Conservation (phyloP, 2,329 filamentous ascomycete genomes). For the Cryphonectria japonica region DNA sequence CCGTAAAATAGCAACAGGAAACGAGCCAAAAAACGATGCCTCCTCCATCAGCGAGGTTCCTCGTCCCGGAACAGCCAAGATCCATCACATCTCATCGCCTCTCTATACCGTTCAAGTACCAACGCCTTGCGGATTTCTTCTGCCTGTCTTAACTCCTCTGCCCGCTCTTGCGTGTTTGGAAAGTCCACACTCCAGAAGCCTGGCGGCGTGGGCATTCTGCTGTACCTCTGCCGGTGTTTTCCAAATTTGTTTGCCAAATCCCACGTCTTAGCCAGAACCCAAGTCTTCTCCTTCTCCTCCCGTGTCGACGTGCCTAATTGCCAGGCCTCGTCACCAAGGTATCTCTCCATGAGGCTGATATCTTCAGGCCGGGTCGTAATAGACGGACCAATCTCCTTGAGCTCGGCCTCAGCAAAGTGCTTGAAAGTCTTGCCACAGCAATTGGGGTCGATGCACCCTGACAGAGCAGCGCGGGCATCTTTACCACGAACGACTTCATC, state of each 20-base stretch:
- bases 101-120: conserved; percentile 74
- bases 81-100: conserved; percentile 78
- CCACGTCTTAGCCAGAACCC: conserved; percentile 76
- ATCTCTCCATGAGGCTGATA: conserved; percentile 56
- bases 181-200: conserved; percentile 94
- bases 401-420: conserved; percentile 62
- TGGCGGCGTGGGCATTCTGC: conserved; percentile 73
- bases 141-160: conserved; percentile 67
- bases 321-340: conserved; percentile 62
- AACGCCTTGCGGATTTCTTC: conserved; percentile 64
- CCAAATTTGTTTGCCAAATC: conserved; percentile 76
- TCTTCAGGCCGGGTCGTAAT: conserved; percentile 45
- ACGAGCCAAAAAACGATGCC: neutral
- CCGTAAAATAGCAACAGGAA: neutral
- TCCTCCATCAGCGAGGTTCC: conserved; percentile 39
- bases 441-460: conserved; percentile 72
- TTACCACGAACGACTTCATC: conserved; percentile 73
- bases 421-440: conserved; percentile 79
- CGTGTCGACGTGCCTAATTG: conserved; percentile 60
- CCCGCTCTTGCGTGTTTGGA: conserved; percentile 80
- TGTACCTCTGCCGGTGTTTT: conserved; percentile 75
- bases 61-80: conserved; percentile 85
- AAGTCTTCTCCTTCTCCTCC: conserved; percentile 65
- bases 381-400: conserved; percentile 41
- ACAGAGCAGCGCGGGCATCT: conserved; percentile 69